phyloP scores from a whole-genome alignment of 441 rosid species.

The Jatropha podagrica region DNA sequence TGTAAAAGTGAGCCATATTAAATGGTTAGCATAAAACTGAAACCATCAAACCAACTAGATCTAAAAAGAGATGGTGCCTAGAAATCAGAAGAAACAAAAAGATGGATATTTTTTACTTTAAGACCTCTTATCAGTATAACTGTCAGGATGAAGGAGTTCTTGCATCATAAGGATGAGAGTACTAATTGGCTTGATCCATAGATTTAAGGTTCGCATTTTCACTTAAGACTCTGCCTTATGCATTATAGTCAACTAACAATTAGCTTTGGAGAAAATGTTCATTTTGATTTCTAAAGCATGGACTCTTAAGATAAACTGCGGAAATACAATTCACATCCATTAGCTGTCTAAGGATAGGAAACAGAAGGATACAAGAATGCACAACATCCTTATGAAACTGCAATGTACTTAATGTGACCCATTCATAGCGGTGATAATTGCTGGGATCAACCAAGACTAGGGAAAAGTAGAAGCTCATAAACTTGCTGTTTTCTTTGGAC shows the following conservation, averaged over 20 bases:
- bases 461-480: background rate
- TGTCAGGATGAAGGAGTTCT: background rate
- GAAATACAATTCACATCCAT: background rate
- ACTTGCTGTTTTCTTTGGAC: background rate
- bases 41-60: background rate
- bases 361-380: background rate
- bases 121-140: background rate
- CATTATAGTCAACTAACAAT: background rate
- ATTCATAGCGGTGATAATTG: background rate
- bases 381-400: background rate
- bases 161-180: background rate
- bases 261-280: background rate
- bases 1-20: background rate
- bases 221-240: background rate
- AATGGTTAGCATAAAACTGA: background rate
- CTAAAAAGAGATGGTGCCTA: background rate
- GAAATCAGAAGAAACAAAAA: background rate
- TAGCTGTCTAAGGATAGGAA: background rate
- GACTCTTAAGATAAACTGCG: background rate
- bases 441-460: background rate
- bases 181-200: background rate
- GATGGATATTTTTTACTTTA: background rate
- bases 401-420: background rate
- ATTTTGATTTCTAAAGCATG: background rate
- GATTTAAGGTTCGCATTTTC: background rate